phyloP scores from a whole-genome alignment of 2,329 filamentous ascomycete genomes.

The Sarocladium brachiariae region DNA sequence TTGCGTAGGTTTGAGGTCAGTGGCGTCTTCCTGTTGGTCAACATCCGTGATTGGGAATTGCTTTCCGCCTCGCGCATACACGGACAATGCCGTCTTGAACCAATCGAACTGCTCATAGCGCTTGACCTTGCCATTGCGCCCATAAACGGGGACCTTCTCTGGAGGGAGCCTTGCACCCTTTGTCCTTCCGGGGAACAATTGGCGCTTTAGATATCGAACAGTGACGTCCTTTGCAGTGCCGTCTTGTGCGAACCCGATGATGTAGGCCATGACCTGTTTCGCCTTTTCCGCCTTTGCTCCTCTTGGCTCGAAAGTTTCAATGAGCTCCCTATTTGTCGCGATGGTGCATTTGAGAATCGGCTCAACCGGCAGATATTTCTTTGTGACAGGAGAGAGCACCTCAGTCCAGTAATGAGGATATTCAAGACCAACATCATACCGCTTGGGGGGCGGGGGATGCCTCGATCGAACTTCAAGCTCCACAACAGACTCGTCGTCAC shows the following conservation, averaged over 20 bases:
- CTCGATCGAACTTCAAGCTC: conserved; percentile 41
- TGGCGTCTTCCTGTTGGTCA: conserved; percentile 73
- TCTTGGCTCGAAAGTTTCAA: conserved; percentile 73
- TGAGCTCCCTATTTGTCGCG: conserved; percentile 63
- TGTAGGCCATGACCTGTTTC: conserved; percentile 85
- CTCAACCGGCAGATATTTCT: conserved; percentile 74
- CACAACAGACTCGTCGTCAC: conserved; percentile 53
- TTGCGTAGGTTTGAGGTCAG: conserved; percentile 66
- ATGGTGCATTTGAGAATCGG: conserved; percentile 62
- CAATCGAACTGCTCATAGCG: conserved; percentile 76
- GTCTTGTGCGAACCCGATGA: conserved; percentile 75
- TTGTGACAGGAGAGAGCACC: conserved; percentile 72
- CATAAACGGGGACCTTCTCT: conserved; percentile 76
- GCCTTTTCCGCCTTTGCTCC: conserved; percentile 77
- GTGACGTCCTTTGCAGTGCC: conserved; percentile 94
- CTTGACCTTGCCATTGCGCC: conserved; percentile 69
- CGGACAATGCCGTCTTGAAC: conserved; percentile 75
- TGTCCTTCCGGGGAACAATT: conserved; percentile 78
- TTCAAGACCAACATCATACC: conserved; percentile 68
- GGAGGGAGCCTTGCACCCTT: conserved; percentile 74
- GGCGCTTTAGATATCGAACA: conserved; percentile 77
- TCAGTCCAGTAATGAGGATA: conserved; percentile 94
- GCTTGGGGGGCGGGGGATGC: conserved; percentile 33
- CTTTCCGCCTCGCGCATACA: conserved; percentile 51
- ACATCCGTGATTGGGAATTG: conserved; percentile 55